phyloP scores from a whole-genome alignment of 2,329 filamentous ascomycete species.

The Monascus ruber region DNA sequence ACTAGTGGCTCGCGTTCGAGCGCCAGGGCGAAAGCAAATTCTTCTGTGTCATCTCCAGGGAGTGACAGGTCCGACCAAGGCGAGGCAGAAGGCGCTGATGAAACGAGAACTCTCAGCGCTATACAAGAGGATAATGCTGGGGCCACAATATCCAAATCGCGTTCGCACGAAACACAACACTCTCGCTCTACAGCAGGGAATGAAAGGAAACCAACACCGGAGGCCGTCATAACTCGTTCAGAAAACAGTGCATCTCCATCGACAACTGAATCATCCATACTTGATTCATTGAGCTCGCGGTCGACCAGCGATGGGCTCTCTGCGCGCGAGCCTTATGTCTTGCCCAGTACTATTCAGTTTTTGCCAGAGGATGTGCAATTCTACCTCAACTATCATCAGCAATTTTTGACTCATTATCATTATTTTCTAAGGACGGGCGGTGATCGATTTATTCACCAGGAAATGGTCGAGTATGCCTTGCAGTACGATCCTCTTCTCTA shows the following conservation, averaged over 20 bases:
- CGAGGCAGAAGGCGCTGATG: conserved; percentile 20
- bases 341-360: conserved; percentile 17
- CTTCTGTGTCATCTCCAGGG: conserved; percentile 31
- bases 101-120: background rate
- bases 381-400: conserved; percentile 66
- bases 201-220: conserved; percentile 15
- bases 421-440: conserved; percentile 66
- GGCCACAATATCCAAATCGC: background rate
- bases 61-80: conserved; percentile 42
- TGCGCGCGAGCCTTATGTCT: conserved; percentile 10
- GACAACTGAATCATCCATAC: conserved; percentile 33
- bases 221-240: conserved; percentile 28
- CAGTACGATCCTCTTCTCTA: conserved; percentile 73
- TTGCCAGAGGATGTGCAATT: conserved; percentile 57
- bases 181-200: conserved; percentile 10
- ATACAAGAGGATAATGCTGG: background rate
- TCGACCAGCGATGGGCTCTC: conserved; percentile 20
- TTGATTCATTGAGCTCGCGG: conserved; percentile 23
- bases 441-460: conserved; percentile 60
- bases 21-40: conserved; percentile 30
- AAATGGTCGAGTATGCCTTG: conserved; percentile 60
- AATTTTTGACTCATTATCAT: conserved; percentile 69
- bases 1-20: conserved; percentile 24
- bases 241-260: conserved; percentile 39
- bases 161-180: background rate